These are phyloP conservation scores for Lentinula lateritia DNA, from an alignment of 768 basidiomycete genomes.

Conservation along the genomic window DNA sequence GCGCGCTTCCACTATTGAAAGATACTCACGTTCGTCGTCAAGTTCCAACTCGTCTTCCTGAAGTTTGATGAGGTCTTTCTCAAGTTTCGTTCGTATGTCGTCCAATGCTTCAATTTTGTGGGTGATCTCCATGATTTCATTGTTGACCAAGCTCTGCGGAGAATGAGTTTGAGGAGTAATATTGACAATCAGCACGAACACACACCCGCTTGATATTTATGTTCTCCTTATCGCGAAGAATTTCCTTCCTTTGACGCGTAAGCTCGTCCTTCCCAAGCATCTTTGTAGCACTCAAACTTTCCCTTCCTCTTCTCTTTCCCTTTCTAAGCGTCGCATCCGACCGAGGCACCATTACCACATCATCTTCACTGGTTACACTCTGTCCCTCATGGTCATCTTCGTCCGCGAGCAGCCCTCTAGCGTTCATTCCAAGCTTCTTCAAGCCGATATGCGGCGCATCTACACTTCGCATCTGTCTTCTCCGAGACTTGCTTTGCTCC, in stretches of 20 bases:
- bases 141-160: constrained; percentile 72
- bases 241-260: constrained; percentile 77
- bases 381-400: constrained; percentile 51
- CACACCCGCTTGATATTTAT: constrained; percentile 80
- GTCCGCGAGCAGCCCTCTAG: constrained; percentile 66
- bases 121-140: constrained; percentile 85
- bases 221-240: constrained; percentile 88
- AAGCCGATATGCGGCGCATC: constrained; percentile 73
- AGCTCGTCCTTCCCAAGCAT: constrained; percentile 82
- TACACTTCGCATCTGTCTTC: constrained; percentile 76
- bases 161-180: constrained; percentile 10
- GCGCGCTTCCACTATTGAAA: background rate
- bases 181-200: constrained; percentile 20
- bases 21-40: constrained; percentile 84
- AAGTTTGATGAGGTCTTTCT: constrained; percentile 75
- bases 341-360: constrained; percentile 58
- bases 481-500: constrained; percentile 67
- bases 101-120: constrained; percentile 86
- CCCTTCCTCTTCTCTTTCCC: constrained; percentile 50
- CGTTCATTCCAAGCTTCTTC: constrained; percentile 73
- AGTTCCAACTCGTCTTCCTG: constrained; percentile 95
- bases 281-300: constrained; percentile 66
- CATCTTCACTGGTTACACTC: constrained; percentile 71
- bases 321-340: constrained; percentile 31
- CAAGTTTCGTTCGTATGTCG: constrained; percentile 71